phyloP scores from a whole-genome alignment of 805 yeast species.

The Metschnikowia colocasiae region DNA sequence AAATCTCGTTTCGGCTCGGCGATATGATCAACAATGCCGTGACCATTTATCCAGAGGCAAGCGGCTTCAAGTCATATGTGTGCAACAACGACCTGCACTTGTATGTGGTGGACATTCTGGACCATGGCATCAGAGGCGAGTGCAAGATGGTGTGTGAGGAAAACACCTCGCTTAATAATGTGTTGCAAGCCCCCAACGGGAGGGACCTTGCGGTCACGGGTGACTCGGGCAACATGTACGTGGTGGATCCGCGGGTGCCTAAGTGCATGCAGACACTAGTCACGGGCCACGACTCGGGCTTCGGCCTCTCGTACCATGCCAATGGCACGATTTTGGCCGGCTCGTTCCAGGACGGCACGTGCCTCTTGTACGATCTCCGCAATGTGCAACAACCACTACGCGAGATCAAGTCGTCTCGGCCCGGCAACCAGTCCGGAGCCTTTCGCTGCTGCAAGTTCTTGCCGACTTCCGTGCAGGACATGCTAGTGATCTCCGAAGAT shows the following conservation, averaged over 20 bases:
- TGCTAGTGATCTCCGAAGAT: conserved; percentile 76
- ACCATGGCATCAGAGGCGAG: conserved; percentile 41
- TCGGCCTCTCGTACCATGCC: conserved; percentile 75
- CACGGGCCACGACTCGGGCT: conserved; percentile 73
- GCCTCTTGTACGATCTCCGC: conserved; percentile 73
- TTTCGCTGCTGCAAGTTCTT: conserved; percentile 56
- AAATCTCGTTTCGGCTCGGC: conserved; percentile 60
- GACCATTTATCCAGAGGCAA: conserved; percentile 33
- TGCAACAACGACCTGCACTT: conserved; percentile 82
- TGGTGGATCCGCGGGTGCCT: conserved; percentile 44
- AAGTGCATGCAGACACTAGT: conserved; percentile 39
- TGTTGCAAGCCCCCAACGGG: conserved; percentile 53
- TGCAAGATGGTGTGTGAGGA: conserved; percentile 43
- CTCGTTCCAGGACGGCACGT: conserved; percentile 82
- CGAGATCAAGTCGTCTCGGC: conserved; percentile 58
- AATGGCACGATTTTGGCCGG: conserved; percentile 72
- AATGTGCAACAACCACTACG: conserved; percentile 50
- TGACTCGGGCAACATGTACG: conserved; percentile 63
- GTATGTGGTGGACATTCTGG: conserved; percentile 58
- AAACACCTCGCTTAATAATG: conserved; percentile 71
- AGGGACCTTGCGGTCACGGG: conserved; percentile 57
- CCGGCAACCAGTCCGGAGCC: conserved; percentile 55
- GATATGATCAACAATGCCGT: conserved; percentile 83
- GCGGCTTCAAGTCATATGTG: conserved; percentile 50
- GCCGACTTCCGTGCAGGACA: conserved; percentile 65